A percentile compares a stretch with the other conserved stretches of the same genome.
Evolutionary conservation across 805 yeast genomes (phyloP).

Genomic region (Maudiozyma barnettii): DNA sequence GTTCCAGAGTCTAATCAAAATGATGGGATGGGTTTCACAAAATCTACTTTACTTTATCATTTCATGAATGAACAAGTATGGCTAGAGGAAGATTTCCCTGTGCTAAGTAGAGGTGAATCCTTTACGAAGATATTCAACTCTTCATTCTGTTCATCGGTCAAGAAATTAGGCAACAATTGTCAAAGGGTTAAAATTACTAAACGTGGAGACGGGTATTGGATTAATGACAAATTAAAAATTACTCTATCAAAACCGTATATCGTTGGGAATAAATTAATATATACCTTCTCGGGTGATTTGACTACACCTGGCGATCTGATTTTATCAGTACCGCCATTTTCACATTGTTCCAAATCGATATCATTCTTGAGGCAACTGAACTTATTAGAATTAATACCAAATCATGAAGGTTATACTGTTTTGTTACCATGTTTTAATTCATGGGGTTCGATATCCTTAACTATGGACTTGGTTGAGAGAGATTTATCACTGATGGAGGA

Average conservation of each 20-base stretch:
- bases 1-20: constrained; percentile 34
- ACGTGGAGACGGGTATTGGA: constrained; percentile 18
- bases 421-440: constrained; percentile 70
- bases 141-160: constrained; percentile 44
- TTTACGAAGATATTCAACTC: constrained; percentile 37
- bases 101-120: background rate
- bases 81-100: constrained; percentile 15
- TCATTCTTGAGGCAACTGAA: constrained; percentile 44
- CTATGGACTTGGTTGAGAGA: constrained; percentile 45
- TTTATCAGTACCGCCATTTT: constrained; percentile 53
- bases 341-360: constrained; percentile 57
- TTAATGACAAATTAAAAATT: constrained; percentile 52
- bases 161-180: constrained; percentile 50
- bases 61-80: constrained; percentile 31
- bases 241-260: constrained; percentile 33
- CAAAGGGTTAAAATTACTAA: constrained; percentile 44
- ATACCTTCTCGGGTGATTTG: constrained; percentile 50
- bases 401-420: constrained; percentile 58
- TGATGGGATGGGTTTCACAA: constrained; percentile 29
- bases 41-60: constrained; percentile 48
- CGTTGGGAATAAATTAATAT: constrained; percentile 61
- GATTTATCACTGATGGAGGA: constrained; percentile 43
- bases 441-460: constrained; percentile 57
- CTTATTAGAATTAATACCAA: constrained; percentile 43
- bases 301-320: constrained; percentile 56